phyloP scores from a whole-genome alignment of 2,329 filamentous ascomycete species.

The Sporothrix sp. region DNA sequence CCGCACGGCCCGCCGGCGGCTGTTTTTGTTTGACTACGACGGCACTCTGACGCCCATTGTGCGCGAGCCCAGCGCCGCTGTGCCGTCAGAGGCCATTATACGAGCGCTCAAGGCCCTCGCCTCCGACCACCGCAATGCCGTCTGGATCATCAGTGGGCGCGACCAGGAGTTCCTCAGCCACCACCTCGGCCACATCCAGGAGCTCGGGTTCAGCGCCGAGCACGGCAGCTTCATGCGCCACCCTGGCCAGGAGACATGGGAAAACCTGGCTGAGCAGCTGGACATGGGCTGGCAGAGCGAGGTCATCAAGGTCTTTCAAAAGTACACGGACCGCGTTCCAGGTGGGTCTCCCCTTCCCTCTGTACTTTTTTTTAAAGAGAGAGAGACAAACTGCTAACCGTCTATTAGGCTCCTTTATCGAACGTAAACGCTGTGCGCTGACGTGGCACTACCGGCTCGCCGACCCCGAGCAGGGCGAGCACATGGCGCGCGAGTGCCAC shows the following conservation, averaged over 20 bases:
- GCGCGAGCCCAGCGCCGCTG: conserved; percentile 76
- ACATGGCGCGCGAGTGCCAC: conserved; percentile 72
- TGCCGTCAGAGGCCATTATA: conserved; percentile 76
- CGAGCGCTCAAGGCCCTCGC: conserved; percentile 70
- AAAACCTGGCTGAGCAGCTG: conserved; percentile 74
- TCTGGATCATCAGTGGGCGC: conserved; percentile 98
- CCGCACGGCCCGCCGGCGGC: conserved; percentile 60
- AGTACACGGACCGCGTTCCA: conserved; percentile 77
- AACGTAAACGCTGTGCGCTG: conserved; percentile 84
- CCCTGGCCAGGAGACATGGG: conserved; percentile 68
- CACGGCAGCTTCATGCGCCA: conserved; percentile 91
- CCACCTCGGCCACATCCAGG: conserved; percentile 82
- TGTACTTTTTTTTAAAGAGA: background rate
- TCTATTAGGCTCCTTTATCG: conserved; percentile 69
- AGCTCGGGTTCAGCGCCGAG: conserved; percentile 90
- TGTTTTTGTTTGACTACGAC: conserved; percentile 99
- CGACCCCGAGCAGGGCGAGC: conserved; percentile 72
- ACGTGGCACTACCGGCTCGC: conserved; percentile 96
- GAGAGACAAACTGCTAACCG: no score
- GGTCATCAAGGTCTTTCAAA: conserved; percentile 74
- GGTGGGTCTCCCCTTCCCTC: conserved; percentile 42
- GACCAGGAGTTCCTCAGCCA: conserved; percentile 86
- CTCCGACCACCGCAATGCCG: conserved; percentile 68
- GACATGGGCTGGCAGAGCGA: conserved; percentile 91
- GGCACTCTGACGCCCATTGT: conserved; percentile 95